Evolutionary conservation across 2,329 filamentous ascomycete genomes (phyloP).

Genomic region (Calonectria crousiana): DNA sequence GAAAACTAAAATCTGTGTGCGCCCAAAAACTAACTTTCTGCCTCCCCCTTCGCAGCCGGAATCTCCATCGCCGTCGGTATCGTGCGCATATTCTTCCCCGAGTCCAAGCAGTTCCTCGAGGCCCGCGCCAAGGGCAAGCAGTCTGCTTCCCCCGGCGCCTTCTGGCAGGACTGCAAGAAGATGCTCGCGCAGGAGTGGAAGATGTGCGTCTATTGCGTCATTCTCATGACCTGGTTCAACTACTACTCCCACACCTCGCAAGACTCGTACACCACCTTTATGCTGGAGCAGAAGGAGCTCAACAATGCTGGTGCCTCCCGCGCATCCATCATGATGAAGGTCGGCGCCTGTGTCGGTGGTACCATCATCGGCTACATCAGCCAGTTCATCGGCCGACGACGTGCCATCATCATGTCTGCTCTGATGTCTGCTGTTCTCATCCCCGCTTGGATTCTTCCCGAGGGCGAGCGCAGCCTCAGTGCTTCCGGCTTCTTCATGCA

Average conservation of each 20-base stretch:
- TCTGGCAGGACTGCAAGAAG: constrained; percentile 76
- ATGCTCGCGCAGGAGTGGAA: constrained; percentile 81
- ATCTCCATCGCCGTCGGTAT: constrained; percentile 77
- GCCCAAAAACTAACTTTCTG: neutral
- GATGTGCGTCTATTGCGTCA: constrained; percentile 81
- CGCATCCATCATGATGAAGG: constrained; percentile 87
- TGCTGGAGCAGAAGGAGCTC: constrained; percentile 79
- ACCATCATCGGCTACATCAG: constrained; percentile 80
- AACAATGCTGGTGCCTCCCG: constrained; percentile 72
- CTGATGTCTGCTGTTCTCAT: constrained; percentile 72
- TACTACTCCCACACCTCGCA: constrained; percentile 84
- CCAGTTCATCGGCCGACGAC: constrained; percentile 80
- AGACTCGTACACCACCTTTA: constrained; percentile 86
- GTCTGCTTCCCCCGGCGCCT: constrained; percentile 59
- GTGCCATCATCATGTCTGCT: constrained; percentile 72
- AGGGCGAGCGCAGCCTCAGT: constrained; percentile 69
- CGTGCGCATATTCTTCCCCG: constrained; percentile 76
- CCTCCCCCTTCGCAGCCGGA: constrained; percentile 58
- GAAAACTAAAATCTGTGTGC: neutral
- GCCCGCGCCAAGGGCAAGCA: constrained; percentile 72
- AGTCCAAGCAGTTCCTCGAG: constrained; percentile 81
- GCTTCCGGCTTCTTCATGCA: constrained; percentile 78
- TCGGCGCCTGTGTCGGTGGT: constrained; percentile 80
- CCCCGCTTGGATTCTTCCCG: constrained; percentile 77
- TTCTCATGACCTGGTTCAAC: constrained; percentile 84